Percentiles rank a stretch among this genome's conserved stretches.
phyloP scores from a whole-genome alignment of 306 rosid genomes.

The Sphenostylis stenocarpa region DNA sequence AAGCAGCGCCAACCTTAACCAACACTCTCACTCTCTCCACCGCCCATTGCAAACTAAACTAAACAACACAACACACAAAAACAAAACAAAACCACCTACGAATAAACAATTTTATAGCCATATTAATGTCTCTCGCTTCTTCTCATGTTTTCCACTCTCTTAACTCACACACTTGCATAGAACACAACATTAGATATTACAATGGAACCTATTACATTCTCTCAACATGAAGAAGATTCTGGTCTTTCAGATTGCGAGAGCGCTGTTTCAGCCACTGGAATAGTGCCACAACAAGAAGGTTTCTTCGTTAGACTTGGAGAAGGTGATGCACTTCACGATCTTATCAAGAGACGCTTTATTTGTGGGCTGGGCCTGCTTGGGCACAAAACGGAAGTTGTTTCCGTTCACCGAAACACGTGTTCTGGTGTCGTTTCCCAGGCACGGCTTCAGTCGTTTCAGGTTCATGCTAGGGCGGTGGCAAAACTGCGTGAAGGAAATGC shows the following conservation, averaged over 20 bases:
- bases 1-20: neutral
- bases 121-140: too few species aligned
- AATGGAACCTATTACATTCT: neutral
- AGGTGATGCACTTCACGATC: constrained; percentile 48
- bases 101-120: too few species aligned
- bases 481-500: constrained; percentile 59
- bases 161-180: too few species aligned
- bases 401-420: constrained; percentile 45
- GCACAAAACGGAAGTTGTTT: constrained; percentile 34
- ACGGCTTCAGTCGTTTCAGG: constrained; percentile 54
- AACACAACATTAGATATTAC: too few species aligned
- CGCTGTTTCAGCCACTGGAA: neutral
- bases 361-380: constrained; percentile 50
- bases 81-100: neutral
- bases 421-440: constrained; percentile 52
- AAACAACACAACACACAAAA: too few species aligned
- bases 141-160: too few species aligned
- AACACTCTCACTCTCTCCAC: neutral
- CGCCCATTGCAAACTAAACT: neutral
- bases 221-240: neutral
- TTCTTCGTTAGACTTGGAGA: constrained; percentile 35
- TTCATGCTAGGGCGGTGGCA: constrained; percentile 52
- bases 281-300: neutral
- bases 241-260: neutral
- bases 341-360: constrained; percentile 50